Base-by-base conservation (phyloP, 2,329 filamentous ascomycete genomes). In the Claviceps digitariae region DNA sequence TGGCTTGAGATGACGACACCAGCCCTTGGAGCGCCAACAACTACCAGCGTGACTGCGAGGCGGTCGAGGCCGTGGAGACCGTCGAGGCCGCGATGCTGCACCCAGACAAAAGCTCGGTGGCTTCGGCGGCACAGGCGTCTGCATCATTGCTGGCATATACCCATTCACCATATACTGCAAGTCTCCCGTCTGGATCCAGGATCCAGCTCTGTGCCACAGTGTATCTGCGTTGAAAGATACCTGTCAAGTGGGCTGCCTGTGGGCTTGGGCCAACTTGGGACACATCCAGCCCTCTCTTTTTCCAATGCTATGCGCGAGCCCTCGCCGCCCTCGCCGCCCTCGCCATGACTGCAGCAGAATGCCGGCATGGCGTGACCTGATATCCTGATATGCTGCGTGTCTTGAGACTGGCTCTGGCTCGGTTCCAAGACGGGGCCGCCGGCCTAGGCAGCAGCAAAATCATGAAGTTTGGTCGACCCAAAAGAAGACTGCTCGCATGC, bases 71-170 rank as follows among this genome's bases (percentile, higher is more conserved):
- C 23, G 17, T 9, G 6, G 25, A 40, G 36, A 10, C 20, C 43
- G 21, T n/a, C n/a, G 20, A 9, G 43, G n/a, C 45, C 36, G 49
- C 13, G 51, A 49, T 38, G n/a, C 34, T 31, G 38, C 51, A 12
- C 38, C 51, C 10, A 49, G 31, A 38, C 27, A 21, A 38, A 38
- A 34, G 38, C 38, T 48, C 43, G 46, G 43, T 40, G 43, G 21
- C 31, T 52, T 47, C n/a, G 40, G 52, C 52, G 46, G 38, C 52
- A 45, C 47, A 23, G 48, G 48, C 48, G 23, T 50, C 21, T 50
- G 31, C 23, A 36, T 20, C 8, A 15, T 41, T n/a, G n/a, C n/a
- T n/a, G n/a, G n/a, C n/a, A n/a, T n/a, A n/a, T n/a, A n/a, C n/a
- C n/a, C n/a, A n/a, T n/a, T n/a, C n/a, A n/a, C n/a, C n/a, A n/a